Evolutionary conservation across 2,329 filamentous ascomycete species (phyloP).

Genomic region (Talaromyces sp.): DNA sequence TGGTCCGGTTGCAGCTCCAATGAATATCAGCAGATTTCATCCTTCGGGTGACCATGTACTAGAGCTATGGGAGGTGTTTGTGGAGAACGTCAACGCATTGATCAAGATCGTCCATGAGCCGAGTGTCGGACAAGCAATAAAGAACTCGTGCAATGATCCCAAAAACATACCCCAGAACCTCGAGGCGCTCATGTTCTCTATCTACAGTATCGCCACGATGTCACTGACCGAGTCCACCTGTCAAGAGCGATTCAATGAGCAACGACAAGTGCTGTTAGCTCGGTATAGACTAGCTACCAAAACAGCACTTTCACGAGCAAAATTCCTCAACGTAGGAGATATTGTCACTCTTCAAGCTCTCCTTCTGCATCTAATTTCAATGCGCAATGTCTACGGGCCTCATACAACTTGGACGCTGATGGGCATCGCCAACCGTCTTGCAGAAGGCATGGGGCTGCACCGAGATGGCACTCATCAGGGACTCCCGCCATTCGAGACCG

Average conservation of each 20-base stretch:
- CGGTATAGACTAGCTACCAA: slow-evolving; percentile 20
- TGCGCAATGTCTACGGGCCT: neutral
- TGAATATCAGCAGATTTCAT: neutral
- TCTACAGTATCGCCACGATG: slow-evolving; percentile 21
- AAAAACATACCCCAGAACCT: neutral
- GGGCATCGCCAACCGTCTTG: slow-evolving; percentile 65
- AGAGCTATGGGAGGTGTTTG: neutral
- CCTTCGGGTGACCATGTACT: neutral
- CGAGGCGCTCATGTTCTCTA: slow-evolving; percentile 15
- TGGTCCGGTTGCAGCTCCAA: neutral
- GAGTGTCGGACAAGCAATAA: neutral
- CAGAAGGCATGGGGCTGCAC: slow-evolving; percentile 72
- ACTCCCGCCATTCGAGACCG: slow-evolving; percentile 60
- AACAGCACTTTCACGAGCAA: slow-evolving; percentile 18
- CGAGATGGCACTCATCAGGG: slow-evolving; percentile 63
- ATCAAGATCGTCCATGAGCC: neutral
- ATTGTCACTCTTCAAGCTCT: slow-evolving; percentile 23
- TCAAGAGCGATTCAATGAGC: slow-evolving; percentile 15
- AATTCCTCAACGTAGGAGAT: slow-evolving; percentile 22
- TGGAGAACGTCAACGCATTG: neutral
- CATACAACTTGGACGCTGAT: slow-evolving; percentile 42
- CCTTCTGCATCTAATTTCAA: slow-evolving; percentile 19
- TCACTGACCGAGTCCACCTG: slow-evolving; percentile 21
- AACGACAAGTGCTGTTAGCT: slow-evolving; percentile 13
- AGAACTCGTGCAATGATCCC: neutral